A percentile compares a stretch with the other conserved stretches of the same genome.
These are phyloP conservation scores for Caloboletus firmus DNA, from an alignment of 1,284 basidiomycete species.

Conservation along the genomic window DNA sequence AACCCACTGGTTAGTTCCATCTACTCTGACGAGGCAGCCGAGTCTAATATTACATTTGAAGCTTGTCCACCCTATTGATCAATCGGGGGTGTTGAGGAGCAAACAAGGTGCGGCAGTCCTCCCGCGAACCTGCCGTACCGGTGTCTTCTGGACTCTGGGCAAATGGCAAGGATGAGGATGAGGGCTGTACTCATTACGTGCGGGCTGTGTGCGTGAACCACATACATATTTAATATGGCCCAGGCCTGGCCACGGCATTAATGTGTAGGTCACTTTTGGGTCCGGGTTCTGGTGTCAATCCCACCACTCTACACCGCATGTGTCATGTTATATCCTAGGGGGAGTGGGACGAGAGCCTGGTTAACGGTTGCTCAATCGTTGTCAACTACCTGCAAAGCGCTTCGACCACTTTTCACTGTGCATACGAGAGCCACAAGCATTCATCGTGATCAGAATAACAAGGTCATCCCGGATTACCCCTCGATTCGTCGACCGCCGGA, in stretches of 20 bases:
- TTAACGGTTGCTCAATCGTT: no score
- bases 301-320: neutral
- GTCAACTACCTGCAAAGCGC: no score
- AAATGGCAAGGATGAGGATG: neutral
- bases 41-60: no score
- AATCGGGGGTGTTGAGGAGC: neutral
- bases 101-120: neutral
- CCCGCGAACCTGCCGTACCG: slow-evolving; percentile 11
- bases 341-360: neutral
- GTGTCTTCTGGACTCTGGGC: neutral
- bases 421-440: no score
- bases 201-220: slow-evolving; percentile 3
- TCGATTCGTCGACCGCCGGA: no score
- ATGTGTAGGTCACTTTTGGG: no score
- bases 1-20: neutral
- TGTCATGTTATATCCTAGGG: neutral
- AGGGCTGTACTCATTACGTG: neutral
- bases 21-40: neutral
- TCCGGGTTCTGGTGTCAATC: neutral
- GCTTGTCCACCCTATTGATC: neutral
- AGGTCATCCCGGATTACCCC: no score
- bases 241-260: neutral
- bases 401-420: no score
- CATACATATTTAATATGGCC: neutral
- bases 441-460: no score